Percentiles rank a stretch among this genome's conserved stretches.
These are phyloP conservation scores for Paraphaeosphaeria minitans DNA, from an alignment of 2,329 filamentous ascomycete genomes.

Conservation along the genomic window DNA sequence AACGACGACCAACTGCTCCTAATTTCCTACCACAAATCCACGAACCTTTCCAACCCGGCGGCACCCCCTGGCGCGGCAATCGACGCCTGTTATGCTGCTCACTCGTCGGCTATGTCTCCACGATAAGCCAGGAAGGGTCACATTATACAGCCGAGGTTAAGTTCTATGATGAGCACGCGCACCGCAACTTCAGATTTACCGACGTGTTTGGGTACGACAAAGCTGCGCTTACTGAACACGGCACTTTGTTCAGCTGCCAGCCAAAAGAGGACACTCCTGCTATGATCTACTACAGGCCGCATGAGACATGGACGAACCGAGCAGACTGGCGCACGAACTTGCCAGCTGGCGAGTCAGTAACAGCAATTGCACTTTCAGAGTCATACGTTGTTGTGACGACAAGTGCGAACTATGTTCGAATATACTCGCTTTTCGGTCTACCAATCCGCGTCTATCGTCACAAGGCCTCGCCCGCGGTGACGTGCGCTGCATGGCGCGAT, in stretches of 20 bases:
- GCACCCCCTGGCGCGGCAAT: conserved; percentile 94
- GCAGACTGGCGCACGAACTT: conserved; percentile 88
- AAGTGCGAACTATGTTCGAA: conserved; percentile 82
- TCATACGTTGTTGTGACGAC: conserved; percentile 92
- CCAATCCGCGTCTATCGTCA: conserved; percentile 88
- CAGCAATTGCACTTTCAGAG: conserved; percentile 87
- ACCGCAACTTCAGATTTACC: conserved; percentile 96
- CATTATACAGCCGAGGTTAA: conserved; percentile 91
- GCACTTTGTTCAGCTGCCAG: conserved; percentile 82
- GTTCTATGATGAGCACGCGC: conserved; percentile 92
- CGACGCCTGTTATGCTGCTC: conserved; percentile 93
- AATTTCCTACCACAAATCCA: conserved; percentile 72
- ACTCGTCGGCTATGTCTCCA: conserved; percentile 94
- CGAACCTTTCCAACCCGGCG: conserved; percentile 87
- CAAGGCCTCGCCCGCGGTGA: conserved; percentile 87
- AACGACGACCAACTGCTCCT: conserved; percentile 54
- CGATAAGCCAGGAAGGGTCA: conserved; percentile 90
- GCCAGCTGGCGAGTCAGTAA: conserved; percentile 84
- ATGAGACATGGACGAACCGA: conserved; percentile 93
- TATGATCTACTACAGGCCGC: conserved; percentile 92
- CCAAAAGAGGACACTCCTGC: conserved; percentile 68
- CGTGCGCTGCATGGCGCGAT: conserved; percentile 91
- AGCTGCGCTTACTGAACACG: conserved; percentile 84
- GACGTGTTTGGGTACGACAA: conserved; percentile 97
- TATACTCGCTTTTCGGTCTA: conserved; percentile 91